Evolutionary conservation across 192 early-diverging fungal genomes (phyloP), one percentile per base, ranked within the genome.

Genomic region (Entrophospora sp.): DNA sequence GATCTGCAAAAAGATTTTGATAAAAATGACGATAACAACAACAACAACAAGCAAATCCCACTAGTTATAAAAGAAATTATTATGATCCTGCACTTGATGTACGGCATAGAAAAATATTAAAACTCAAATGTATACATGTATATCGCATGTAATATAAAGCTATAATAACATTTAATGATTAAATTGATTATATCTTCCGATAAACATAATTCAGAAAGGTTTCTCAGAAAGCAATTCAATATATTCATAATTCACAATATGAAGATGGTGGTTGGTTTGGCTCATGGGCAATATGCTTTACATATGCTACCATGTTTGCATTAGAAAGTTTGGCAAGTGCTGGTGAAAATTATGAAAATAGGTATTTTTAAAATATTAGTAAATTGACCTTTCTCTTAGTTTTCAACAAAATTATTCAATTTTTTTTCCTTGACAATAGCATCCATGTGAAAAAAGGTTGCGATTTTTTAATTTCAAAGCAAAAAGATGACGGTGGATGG

Each of bases 201-300:
- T n/a, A n/a, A n/a, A n/a, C n/a, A 30, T 1, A 57, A 30, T 18
- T 30, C 44, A 73, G 68, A 25, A 38, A 61, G 22, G 67, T 67
- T 18, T 70, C 64, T 32, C 38, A 72, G 0, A 70, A 79, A n/a
- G 90, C 89, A 12, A 71, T 92, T 35, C 62, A 80, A n/a, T 98
- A 85, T 65, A 89, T 98, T 56, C 56, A 86, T 5, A 73, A 75
- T 25, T 72, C 72, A 14, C 96, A 98, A 75, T 67, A 81, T 18
- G 60, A 64, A 20, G 92, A 97, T 71, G 96, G 96, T 16, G 84
- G 85, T 53, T 98, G 93, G 93, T 95, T 89, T 72, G 96, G 96
- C 4, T 82, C 85, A 31, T 98, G 96, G 96, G 96, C 87, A 48
- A 90, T 98, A 67, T 98, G 96, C 73, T 98, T 94, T 65, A 97